Percentiles rank a stretch among this genome's conserved stretches.
These are phyloP conservation scores for Coemansia sp. DNA, from an alignment of 192 early-diverging fungal genomes.

Conservation along the genomic window DNA sequence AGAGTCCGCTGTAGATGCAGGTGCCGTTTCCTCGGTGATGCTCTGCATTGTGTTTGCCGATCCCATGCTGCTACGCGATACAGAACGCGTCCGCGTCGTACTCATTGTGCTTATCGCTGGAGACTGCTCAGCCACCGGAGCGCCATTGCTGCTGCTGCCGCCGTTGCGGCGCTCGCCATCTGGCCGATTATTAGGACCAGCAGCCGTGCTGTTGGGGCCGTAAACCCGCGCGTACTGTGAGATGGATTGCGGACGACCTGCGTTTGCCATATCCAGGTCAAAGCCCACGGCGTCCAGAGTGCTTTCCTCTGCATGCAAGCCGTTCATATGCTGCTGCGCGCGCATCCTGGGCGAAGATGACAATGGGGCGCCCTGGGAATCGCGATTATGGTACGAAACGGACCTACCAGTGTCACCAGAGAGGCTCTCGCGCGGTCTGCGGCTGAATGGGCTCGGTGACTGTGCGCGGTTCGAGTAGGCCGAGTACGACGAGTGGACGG, in stretches of 20 bases:
- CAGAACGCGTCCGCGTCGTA: constrained; percentile 33
- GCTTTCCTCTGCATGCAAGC: neutral
- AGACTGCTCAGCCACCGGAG: neutral
- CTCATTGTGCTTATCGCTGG: constrained; percentile 17
- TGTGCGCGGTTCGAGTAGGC: constrained; percentile 8
- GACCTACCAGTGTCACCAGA: neutral
- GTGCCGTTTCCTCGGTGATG: neutral
- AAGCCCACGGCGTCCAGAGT: neutral
- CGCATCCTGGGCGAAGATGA: neutral
- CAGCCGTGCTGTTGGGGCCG: neutral
- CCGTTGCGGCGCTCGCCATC: neutral
- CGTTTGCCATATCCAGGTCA: neutral
- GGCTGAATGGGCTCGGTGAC: constrained; percentile 14
- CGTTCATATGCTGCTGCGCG: neutral
- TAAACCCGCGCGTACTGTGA: neutral
- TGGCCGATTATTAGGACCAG: too few species aligned
- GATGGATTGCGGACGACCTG: neutral
- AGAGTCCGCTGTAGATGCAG: neutral
- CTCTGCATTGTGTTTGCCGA: constrained; percentile 29
- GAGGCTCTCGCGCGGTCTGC: neutral
- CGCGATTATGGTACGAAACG: neutral
- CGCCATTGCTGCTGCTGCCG: neutral
- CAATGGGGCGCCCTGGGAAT: neutral
- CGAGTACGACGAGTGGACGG: constrained; percentile 9
- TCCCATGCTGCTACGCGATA: constrained; percentile 44